phyloP scores from a whole-genome alignment of 1,284 basidiomycete species.

The Leccinum pachyderme region DNA sequence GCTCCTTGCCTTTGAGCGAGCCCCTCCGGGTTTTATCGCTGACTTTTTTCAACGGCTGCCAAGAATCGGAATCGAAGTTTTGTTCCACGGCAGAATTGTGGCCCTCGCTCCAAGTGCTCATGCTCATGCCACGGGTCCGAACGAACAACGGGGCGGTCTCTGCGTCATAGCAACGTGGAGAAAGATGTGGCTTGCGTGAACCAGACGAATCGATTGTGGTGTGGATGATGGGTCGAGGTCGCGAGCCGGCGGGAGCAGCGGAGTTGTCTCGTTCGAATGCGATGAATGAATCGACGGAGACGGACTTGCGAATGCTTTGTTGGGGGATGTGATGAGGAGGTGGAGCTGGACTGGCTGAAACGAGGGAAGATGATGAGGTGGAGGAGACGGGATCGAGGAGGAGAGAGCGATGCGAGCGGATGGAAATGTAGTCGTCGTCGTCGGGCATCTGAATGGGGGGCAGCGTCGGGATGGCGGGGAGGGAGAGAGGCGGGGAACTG shows the following conservation, averaged over 20 bases:
- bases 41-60: conserved; percentile 31
- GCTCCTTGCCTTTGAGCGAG: conserved; percentile 34
- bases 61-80: conserved; percentile 27
- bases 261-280: conserved; percentile 41
- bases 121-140: conserved; percentile 54
- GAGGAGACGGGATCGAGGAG: conserved; percentile 38
- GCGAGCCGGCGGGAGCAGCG: conserved; percentile 32
- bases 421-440: conserved; percentile 20
- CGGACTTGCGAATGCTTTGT: conserved; percentile 58
- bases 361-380: conserved; percentile 29
- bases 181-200: conserved; percentile 19
- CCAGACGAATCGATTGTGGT: conserved; percentile 18
- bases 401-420: conserved; percentile 11
- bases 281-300: conserved; percentile 74
- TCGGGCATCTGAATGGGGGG: conserved; percentile 46
- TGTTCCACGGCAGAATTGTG: conserved; percentile 27
- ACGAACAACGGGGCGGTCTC: conserved; percentile 37
- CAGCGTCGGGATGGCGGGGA: conserved; percentile 44
- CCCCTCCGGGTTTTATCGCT: conserved; percentile 34
- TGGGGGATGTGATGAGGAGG: conserved; percentile 20
- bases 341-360: conserved; percentile 9
- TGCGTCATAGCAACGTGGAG: conserved; percentile 29
- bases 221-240: conserved; percentile 35
- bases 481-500: conserved; percentile 23
- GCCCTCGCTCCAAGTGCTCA: conserved; percentile 42